A percentile compares a stretch with the other conserved stretches of the same genome.
phyloP scores from a whole-genome alignment of 768 basidiomycete species.

The Calocera cornea region DNA sequence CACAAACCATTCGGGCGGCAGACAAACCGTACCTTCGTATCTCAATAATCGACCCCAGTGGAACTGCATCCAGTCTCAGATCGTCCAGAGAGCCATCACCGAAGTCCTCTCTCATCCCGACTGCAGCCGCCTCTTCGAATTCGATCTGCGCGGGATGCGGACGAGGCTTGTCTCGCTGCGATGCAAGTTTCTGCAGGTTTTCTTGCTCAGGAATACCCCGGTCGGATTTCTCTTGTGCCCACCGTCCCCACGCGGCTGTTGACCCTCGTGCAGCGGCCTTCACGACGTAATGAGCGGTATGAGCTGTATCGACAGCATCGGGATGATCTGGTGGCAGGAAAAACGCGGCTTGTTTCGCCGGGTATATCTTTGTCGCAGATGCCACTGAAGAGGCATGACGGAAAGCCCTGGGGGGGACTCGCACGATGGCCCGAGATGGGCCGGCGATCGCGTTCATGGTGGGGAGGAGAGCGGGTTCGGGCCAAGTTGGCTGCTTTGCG shows the following conservation, averaged over 20 bases:
- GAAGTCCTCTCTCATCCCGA: background rate
- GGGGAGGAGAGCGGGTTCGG: background rate
- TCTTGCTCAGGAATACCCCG: background rate
- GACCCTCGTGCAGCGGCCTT: background rate
- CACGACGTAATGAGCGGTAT: background rate
- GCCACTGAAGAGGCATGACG: background rate
- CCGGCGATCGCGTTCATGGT: background rate
- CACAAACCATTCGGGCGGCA: background rate
- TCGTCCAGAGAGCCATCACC: background rate
- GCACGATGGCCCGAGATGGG: background rate
- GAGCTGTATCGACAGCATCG: background rate
- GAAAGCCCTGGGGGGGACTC: background rate
- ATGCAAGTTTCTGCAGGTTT: background rate
- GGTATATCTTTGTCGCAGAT: background rate
- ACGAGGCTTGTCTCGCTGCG: background rate
- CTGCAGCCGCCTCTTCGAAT: background rate
- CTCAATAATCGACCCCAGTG: background rate
- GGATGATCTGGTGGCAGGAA: background rate
- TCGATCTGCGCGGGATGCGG: background rate
- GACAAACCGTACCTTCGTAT: background rate
- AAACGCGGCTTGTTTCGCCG: background rate
- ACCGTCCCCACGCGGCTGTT: background rate
- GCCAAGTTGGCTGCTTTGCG: too few species aligned
- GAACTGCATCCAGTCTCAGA: background rate
- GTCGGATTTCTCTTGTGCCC: background rate